Conservation (phyloP, 768 basidiomycete species). For the Macrolepiota albuminosa region DNA sequence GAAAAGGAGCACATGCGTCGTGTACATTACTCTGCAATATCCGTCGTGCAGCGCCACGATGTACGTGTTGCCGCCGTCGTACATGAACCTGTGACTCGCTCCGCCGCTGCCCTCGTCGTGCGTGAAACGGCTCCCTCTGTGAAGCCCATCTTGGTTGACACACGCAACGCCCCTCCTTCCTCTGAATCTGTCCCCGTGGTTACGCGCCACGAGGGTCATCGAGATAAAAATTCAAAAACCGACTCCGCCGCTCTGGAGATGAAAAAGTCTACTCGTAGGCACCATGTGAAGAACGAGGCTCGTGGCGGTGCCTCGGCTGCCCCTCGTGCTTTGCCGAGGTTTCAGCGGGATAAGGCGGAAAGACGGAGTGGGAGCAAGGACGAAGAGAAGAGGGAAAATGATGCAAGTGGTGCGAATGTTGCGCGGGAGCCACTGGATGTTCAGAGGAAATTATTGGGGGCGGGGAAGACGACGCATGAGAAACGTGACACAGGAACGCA, state of each 20-base stretch:
- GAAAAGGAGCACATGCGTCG: slow-evolving; percentile 5
- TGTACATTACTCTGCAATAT: slow-evolving; percentile 8
- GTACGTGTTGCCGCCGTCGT: background rate
- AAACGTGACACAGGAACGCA: background rate
- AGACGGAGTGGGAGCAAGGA: background rate
- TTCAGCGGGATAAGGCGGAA: slow-evolving; percentile 4
- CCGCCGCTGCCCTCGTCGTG: background rate
- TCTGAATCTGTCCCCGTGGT: background rate
- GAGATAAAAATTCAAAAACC: background rate
- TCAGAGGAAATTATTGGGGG: background rate
- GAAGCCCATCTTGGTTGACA: background rate
- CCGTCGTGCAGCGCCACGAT: slow-evolving; percentile 1
- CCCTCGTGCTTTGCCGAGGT: slow-evolving; percentile 5
- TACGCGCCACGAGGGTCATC: background rate
- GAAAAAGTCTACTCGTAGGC: background rate
- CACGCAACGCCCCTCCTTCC: background rate
- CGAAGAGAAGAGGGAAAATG: background rate
- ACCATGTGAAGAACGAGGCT: slow-evolving; percentile 6
- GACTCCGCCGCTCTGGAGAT: background rate
- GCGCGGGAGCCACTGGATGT: background rate
- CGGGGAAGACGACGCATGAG: background rate
- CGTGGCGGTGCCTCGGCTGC: background rate
- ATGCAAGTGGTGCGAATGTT: background rate
- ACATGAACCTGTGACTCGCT: background rate
- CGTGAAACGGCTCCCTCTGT: background rate